Percentiles rank a stretch among this genome's conserved stretches.
phyloP scores from a whole-genome alignment of 2,329 filamentous ascomycete genomes.

The Cylindrodendrum hubeiense region DNA sequence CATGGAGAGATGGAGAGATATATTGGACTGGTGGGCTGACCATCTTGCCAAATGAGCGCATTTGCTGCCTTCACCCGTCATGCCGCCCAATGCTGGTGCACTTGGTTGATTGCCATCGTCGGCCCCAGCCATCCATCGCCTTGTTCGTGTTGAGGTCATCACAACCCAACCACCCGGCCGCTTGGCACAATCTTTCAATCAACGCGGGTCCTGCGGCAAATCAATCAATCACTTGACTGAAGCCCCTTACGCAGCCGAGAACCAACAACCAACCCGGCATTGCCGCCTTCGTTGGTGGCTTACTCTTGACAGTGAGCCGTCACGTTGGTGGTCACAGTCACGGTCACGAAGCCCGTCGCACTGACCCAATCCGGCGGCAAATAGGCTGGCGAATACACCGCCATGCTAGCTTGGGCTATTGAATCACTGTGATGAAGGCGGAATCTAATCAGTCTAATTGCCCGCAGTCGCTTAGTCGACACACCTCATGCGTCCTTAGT shows the following conservation, averaged over 20 bases:
- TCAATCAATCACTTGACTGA: neutral
- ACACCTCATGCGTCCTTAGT: neutral
- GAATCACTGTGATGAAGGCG: too few relatives aligned
- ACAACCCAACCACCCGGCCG: neutral
- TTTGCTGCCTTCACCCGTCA: neutral
- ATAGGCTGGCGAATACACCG: too few relatives aligned
- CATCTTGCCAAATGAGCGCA: neutral
- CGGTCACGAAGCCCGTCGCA: neutral
- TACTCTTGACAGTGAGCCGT: neutral
- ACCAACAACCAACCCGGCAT: neutral
- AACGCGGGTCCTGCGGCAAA: neutral
- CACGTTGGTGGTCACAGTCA: neutral
- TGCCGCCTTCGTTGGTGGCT: neutral
- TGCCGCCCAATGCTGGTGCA: neutral
- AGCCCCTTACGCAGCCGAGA: neutral
- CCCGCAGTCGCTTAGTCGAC: neutral
- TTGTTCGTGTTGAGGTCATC: neutral
- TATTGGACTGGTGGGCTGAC: constrained; percentile 14
- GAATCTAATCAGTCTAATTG: too few relatives aligned
- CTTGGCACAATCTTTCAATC: neutral
- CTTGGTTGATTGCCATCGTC: neutral
- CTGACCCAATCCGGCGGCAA: neutral
- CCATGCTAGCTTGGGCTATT: neutral
- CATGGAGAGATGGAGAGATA: neutral
- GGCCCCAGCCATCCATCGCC: neutral